Conservation (phyloP, 768 basidiomycete genomes). For the Strobilomyces echinocephalus region DNA sequence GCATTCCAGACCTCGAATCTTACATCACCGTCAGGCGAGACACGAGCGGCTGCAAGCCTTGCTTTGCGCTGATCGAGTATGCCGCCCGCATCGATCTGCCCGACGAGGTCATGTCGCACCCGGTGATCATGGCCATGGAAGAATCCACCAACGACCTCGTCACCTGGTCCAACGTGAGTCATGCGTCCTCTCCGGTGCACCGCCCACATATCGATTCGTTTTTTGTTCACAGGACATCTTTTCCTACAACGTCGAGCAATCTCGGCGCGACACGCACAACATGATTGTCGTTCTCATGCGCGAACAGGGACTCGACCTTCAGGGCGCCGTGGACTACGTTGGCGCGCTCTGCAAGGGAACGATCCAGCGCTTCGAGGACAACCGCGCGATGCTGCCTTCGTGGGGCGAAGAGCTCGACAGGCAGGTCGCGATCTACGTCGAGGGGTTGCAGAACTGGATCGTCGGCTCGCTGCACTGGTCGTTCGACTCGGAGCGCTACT, state of each 20-base stretch:
- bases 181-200: neutral
- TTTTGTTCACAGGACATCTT: slow-evolving; percentile 53
- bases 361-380: slow-evolving; percentile 48
- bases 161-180: slow-evolving; percentile 41
- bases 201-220: neutral
- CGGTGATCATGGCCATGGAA: slow-evolving; percentile 41
- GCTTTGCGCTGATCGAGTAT: slow-evolving; percentile 53
- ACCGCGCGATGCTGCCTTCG: slow-evolving; percentile 48
- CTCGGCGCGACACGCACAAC: slow-evolving; percentile 64
- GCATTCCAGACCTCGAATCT: slow-evolving; percentile 44
- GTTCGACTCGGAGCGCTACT: slow-evolving; percentile 65
- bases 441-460: slow-evolving; percentile 68
- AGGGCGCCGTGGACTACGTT: slow-evolving; percentile 60
- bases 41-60: slow-evolving; percentile 49
- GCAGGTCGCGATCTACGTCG: slow-evolving; percentile 54
- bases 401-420: slow-evolving; percentile 59
- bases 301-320: slow-evolving; percentile 51
- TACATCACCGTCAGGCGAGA: slow-evolving; percentile 52
- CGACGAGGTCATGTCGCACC: slow-evolving; percentile 50
- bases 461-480: slow-evolving; percentile 72
- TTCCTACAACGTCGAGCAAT: slow-evolving; percentile 73
- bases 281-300: slow-evolving; percentile 70
- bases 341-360: slow-evolving; percentile 56
- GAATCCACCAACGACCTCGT: slow-evolving; percentile 49
- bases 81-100: slow-evolving; percentile 48